phyloP scores from a whole-genome alignment of 2,329 filamentous ascomycete species.

The Apiospora phragmitis region DNA sequence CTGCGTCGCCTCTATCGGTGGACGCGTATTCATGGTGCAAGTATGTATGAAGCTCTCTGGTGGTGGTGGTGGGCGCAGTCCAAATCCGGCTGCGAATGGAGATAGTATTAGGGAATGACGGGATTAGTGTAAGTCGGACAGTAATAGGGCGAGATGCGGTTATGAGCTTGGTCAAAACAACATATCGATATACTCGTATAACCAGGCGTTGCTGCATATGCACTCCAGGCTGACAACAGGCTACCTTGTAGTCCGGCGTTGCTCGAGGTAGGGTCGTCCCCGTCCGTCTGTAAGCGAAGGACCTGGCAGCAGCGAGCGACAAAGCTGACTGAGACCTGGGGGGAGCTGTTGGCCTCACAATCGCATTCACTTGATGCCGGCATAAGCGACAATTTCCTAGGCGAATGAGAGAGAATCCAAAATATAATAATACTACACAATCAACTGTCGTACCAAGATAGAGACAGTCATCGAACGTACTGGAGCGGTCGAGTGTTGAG shows the following conservation, averaged over 20 bases:
- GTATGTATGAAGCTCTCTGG: constrained; percentile 6
- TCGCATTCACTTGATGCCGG: background rate
- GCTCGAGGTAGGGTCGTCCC: background rate
- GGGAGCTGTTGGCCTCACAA: background rate
- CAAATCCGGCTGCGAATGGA: background rate
- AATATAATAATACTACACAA: background rate
- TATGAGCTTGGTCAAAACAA: background rate
- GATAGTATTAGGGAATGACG: background rate
- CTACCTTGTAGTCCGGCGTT: background rate
- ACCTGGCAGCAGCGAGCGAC: background rate
- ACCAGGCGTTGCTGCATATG: background rate
- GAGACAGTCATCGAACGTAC: background rate
- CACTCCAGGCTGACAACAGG: background rate
- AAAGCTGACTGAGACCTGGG: background rate
- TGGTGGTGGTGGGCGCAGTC: background rate
- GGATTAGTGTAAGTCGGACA: background rate
- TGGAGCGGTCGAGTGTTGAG: background rate
- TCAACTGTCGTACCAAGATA: background rate
- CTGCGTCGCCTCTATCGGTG: constrained; percentile 75
- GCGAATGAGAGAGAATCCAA: background rate
- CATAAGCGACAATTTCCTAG: background rate
- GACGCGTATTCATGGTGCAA: constrained; percentile 80
- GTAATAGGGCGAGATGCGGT: background rate
- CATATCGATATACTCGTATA: background rate
- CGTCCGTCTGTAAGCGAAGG: background rate